Percentiles rank a stretch among this genome's conserved stretches.
These are phyloP conservation scores for Beauveria caledonica DNA, from an alignment of 2,329 filamentous ascomycete genomes.

Conservation along the genomic window DNA sequence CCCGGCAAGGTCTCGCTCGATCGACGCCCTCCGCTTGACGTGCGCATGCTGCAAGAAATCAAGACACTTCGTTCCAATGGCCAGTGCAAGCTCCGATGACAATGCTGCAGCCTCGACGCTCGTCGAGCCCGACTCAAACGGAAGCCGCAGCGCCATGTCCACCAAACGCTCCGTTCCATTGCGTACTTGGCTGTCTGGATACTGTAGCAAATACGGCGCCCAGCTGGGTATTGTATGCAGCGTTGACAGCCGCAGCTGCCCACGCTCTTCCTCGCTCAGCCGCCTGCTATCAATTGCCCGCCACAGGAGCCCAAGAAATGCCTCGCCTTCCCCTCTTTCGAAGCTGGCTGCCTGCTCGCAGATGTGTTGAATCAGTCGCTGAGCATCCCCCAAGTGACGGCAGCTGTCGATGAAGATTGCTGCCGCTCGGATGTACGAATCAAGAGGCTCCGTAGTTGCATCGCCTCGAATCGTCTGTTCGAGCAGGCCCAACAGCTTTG, in stretches of 20 bases:
- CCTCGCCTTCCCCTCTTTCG: conserved; percentile 39
- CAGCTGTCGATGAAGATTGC: conserved; percentile 43
- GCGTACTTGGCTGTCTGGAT: conserved; percentile 35
- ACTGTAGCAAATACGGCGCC: conserved; percentile 43
- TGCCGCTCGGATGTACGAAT: conserved; percentile 51
- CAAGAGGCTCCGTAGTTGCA: conserved; percentile 32
- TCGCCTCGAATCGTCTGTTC: conserved; percentile 44
- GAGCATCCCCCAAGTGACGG: conserved; percentile 24
- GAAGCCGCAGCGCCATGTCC: conserved; percentile 33
- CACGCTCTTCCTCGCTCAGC: conserved; percentile 19
- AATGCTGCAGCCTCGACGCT: background rate
- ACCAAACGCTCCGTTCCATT: conserved; percentile 36
- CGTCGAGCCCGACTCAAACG: conserved; percentile 20
- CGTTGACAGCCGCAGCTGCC: conserved; percentile 16
- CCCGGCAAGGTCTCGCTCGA: conserved; percentile 34
- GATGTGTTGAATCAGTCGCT: conserved; percentile 35
- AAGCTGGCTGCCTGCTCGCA: conserved; percentile 34
- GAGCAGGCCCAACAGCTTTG: conserved; percentile 44
- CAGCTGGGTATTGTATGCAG: conserved; percentile 32
- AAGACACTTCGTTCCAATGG: conserved; percentile 39
- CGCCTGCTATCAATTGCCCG: conserved; percentile 22
- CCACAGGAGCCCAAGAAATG: conserved; percentile 39
- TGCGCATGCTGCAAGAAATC: conserved; percentile 39
- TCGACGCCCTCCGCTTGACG: conserved; percentile 31
- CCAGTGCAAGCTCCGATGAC: conserved; percentile 22